phyloP scores from a whole-genome alignment of 2,329 filamentous ascomycete species.

The Venturia pyrina region DNA sequence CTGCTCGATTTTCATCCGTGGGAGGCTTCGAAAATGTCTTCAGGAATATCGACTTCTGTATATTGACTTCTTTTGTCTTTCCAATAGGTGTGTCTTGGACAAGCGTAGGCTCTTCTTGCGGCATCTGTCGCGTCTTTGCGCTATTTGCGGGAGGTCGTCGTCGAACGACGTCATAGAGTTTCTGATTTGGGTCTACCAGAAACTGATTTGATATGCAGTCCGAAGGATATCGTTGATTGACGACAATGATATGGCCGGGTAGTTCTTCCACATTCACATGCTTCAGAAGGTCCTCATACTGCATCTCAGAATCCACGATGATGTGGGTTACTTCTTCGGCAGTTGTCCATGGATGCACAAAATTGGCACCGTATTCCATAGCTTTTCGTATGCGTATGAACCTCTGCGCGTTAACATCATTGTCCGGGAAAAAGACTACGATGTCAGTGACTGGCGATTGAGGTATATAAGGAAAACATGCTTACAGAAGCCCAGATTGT shows the following conservation, averaged over 20 bases:
- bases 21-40: not conserved
- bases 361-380: constrained; percentile 62
- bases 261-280: constrained; percentile 41
- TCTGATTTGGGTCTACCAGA: constrained; percentile 31
- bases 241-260: constrained; percentile 46
- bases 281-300: constrained; percentile 52
- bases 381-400: constrained; percentile 65
- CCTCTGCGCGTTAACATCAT: constrained; percentile 58
- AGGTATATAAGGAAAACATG: not conserved
- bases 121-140: not conserved
- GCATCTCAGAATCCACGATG: constrained; percentile 61
- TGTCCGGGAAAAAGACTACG: constrained; percentile 62
- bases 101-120: not conserved
- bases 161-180: constrained; percentile 7
- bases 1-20: not conserved
- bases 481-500: constrained; percentile 24
- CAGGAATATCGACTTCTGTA: not conserved
- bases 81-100: not conserved
- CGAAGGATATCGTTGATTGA: constrained; percentile 58
- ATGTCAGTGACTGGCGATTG: not conserved
- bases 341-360: constrained; percentile 48
- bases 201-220: constrained; percentile 54
- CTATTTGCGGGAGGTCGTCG: not conserved
- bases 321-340: constrained; percentile 57
- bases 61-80: not conserved